Conservation (phyloP, 805 yeast species). For the Candida stauntonica region DNA sequence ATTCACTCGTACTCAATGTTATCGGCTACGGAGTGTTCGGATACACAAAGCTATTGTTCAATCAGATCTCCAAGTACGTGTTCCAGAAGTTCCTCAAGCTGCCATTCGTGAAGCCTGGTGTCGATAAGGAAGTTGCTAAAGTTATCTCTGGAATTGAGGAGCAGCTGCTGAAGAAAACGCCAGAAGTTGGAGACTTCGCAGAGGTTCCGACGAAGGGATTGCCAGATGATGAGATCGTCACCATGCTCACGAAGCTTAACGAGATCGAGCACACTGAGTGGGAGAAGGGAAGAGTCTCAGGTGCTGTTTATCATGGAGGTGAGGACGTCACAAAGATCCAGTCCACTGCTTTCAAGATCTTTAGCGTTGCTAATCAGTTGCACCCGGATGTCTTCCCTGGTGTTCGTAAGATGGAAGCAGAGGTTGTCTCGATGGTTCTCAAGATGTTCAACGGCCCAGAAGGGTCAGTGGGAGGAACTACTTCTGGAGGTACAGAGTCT, state of each 20-base stretch:
- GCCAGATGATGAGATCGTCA: constrained; percentile 39
- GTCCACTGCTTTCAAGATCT: constrained; percentile 67
- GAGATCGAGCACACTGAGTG: constrained; percentile 66
- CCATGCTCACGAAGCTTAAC: constrained; percentile 47
- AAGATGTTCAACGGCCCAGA: constrained; percentile 77
- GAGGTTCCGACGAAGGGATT: constrained; percentile 61
- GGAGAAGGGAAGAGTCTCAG: constrained; percentile 83
- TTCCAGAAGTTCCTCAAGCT: constrained; percentile 36
- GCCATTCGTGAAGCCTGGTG: constrained; percentile 51
- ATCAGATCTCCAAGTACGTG: constrained; percentile 16
- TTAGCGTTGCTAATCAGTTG: constrained; percentile 85
- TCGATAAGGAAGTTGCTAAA: constrained; percentile 54
- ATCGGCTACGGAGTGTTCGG: constrained; percentile 39
- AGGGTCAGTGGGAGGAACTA: constrained; percentile 68
- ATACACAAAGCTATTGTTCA: constrained; percentile 16
- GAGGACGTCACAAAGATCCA: constrained; percentile 70
- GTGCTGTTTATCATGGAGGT: constrained; percentile 97
- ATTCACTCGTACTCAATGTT: constrained; percentile 15
- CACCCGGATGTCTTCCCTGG: constrained; percentile 98
- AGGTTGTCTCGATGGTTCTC: constrained; percentile 88
- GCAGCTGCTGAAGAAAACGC: constrained; percentile 53
- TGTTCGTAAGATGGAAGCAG: constrained; percentile 93
- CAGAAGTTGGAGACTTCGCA: constrained; percentile 38
- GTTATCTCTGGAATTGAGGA: constrained; percentile 48
- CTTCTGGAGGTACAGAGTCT: constrained; percentile 96